Base-by-base conservation (phyloP, 2,329 filamentous ascomycete species). In the Nothophaeocryptopus gaeumannii region DNA sequence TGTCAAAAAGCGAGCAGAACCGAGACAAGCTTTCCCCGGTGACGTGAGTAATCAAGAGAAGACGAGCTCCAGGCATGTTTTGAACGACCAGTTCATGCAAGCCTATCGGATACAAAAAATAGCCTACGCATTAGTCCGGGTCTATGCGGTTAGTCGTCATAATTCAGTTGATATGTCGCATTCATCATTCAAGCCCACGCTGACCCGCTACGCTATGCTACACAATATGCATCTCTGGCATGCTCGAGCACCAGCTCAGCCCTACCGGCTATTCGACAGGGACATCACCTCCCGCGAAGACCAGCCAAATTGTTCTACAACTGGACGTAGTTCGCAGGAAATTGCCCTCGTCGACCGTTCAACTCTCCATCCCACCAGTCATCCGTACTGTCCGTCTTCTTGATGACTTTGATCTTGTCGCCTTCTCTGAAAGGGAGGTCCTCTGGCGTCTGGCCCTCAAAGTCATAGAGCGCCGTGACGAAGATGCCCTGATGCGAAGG, bases 351-450 rank as follows among this genome's bases (percentile, higher is more conserved):
- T 20, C 74, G 67, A 0, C 88, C 88, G 35, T 75, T 74, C 11
- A 91, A 56, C 68, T 93, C 88, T 10, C 89, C 89, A 54, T 88
- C 81, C 89, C 89, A 95, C 88, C 89, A 95, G 65, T 93, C 89
- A 70, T 93, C 86, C 15, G 82, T 85, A 54, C 84, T 89, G 5
- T 82, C 79, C 2, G 89, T 93, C 73, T 86, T 89, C 72, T 88
- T 88, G 30, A 90, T 64, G 3, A 95, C 84, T 39, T 78, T 81
- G 59, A 95, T 95, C 42, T 79, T 76, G 62, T 93, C 89, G 2
- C 88, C 89, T 67, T 91, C 86, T 29, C 76, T 75, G 64, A 95
- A 95, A 2, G 78, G 78, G 44, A 95, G 66, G 66, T 95, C 89
- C 0, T 86, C 87, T 1, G 73, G 68, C 5, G 78, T 80, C 63